These are phyloP conservation scores for Salix dunnii DNA, from an alignment of 345 rosid species.

Conservation along the genomic window DNA sequence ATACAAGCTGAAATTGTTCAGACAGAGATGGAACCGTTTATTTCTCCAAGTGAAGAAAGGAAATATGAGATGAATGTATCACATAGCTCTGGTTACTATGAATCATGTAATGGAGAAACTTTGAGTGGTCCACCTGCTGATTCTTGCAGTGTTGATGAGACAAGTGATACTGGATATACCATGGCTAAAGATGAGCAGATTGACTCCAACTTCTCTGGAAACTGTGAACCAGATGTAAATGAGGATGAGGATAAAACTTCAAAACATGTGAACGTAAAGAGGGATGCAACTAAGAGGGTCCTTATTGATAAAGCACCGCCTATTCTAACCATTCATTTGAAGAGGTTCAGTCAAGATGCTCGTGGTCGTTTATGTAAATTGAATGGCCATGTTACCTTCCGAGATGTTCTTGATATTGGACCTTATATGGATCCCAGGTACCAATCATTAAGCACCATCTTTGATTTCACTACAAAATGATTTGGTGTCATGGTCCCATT, in stretches of 20 bases:
- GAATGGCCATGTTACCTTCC: constrained; percentile 79
- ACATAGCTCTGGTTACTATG: constrained; percentile 19
- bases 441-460: constrained; percentile 1
- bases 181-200: constrained; percentile 23
- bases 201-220: constrained; percentile 28
- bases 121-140: constrained; percentile 26
- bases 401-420: constrained; percentile 63
- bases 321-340: constrained; percentile 79
- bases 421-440: constrained; percentile 88
- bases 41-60: constrained; percentile 15
- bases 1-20: constrained; percentile 24
- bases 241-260: constrained; percentile 44
- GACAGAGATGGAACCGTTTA: constrained; percentile 12
- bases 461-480: not conserved
- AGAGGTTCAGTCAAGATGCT: constrained; percentile 89
- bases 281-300: constrained; percentile 88
- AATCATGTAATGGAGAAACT: constrained; percentile 33
- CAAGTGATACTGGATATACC: constrained; percentile 17
- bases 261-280: constrained; percentile 55
- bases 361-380: constrained; percentile 93
- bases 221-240: constrained; percentile 36
- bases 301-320: constrained; percentile 76
- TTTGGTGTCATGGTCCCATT: not conserved
- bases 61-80: constrained; percentile 21
- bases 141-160: constrained; percentile 33